phyloP scores from a whole-genome alignment of 1,284 basidiomycete species.

The Farysia itapuensis region DNA sequence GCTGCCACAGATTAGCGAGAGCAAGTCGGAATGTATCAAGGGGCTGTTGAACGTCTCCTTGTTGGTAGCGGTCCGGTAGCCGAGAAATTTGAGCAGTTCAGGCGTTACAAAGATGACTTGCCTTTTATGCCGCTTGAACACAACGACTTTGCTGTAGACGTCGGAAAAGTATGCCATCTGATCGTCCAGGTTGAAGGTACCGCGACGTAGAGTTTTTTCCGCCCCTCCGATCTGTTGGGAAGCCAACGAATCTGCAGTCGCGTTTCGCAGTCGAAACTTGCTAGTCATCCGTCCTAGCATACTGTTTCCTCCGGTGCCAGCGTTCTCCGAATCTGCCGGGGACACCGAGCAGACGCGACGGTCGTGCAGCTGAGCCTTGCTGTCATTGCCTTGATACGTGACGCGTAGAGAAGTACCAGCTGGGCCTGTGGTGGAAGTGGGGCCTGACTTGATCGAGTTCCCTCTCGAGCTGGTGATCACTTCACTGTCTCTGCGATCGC shows the following conservation, averaged over 20 bases:
- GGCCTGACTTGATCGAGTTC: background rate
- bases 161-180: conserved; percentile 18
- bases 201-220: background rate
- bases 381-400: too few relatives aligned
- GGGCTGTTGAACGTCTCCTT: background rate
- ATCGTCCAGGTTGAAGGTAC: conserved; percentile 5
- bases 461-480: background rate
- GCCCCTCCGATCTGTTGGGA: background rate
- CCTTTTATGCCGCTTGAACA: conserved; percentile 19
- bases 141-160: conserved; percentile 11
- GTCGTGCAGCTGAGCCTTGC: too few relatives aligned
- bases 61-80: background rate
- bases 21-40: background rate
- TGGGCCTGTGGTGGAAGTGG: background rate
- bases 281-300: background rate
- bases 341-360: background rate
- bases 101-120: conserved; percentile 19
- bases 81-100: conserved; percentile 6
- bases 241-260: background rate
- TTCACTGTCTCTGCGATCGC: too few relatives aligned
- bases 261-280: background rate
- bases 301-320: too few relatives aligned
- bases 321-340: background rate
- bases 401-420: too few relatives aligned
- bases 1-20: background rate